phyloP scores from a whole-genome alignment of 2,329 filamentous ascomycete species.

The Paraphaeosphaeria minitans region DNA sequence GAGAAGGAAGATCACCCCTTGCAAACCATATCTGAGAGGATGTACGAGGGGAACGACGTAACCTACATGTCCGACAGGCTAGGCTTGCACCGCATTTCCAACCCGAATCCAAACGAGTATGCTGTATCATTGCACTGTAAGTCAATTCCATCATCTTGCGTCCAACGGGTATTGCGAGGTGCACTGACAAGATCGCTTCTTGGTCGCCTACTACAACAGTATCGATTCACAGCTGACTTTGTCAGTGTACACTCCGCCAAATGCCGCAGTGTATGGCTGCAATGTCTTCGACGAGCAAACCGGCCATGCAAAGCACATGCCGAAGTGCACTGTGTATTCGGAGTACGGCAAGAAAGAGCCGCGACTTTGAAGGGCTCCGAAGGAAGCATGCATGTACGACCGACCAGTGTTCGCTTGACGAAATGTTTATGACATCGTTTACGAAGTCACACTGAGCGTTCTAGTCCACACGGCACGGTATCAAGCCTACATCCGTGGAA shows the following conservation, averaged over 20 bases:
- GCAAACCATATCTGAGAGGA: constrained; percentile 68
- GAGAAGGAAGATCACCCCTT: constrained; percentile 60
- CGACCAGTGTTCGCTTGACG: not conserved
- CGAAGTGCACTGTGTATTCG: constrained; percentile 39
- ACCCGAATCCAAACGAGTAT: constrained; percentile 71
- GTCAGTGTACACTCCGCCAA: constrained; percentile 81
- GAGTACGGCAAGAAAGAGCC: constrained; percentile 33
- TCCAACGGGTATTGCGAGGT: too few relatives aligned
- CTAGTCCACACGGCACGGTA: not conserved
- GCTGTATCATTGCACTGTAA: constrained; percentile 82
- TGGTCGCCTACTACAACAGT: not conserved
- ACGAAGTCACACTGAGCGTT: too few relatives aligned
- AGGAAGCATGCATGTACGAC: not conserved
- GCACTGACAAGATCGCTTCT: not conserved
- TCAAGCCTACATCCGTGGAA: not conserved
- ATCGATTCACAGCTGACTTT: not conserved
- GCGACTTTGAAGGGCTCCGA: not conserved
- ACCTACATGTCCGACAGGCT: constrained; percentile 91
- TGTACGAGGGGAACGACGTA: constrained; percentile 73
- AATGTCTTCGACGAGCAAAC: constrained; percentile 80
- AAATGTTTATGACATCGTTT: not conserved
- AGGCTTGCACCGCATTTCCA: constrained; percentile 82
- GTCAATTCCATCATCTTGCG: constrained; percentile 23
- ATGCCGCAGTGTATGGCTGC: constrained; percentile 82
- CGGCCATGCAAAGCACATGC: constrained; percentile 52